Base-by-base conservation (phyloP, 306 rosid species). In the Urtica urens region DNA sequence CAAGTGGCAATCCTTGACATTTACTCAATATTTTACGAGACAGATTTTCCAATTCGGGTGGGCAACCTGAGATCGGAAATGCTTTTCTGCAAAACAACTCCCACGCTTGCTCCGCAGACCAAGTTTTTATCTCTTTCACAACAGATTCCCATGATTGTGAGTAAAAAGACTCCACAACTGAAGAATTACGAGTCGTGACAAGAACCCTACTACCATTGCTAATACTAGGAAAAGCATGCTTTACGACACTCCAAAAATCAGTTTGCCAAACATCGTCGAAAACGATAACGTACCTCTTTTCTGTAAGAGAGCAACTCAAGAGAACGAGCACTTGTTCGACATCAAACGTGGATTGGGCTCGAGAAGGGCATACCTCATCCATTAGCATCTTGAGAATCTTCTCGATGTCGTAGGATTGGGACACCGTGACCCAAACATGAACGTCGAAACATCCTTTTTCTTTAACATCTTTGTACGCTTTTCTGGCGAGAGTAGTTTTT, bases 1-100 rank as follows among this genome's bases (percentile, higher is more conserved):
- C 62, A 16, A 63, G 51, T 7, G 62, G 69, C 20, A 55, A 35
- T 1, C 69, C 56, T 27, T 30, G 38, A n/a, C 69, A 63, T 27
- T 25, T 44, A 11, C 15, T 37, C 8, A 63, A 13, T 3, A 62
- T 53, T 7, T 14, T 38, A 24, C 13, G 38, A 45, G 68, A 35
- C 23, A 55, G 38, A 3, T 47, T 23, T 26, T 44, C 38, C 14
- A 62, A 52, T 5, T 63, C 56, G 23, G 6, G 18, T 3, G 56
- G 61, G n/a, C 47, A 46, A 2, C 4, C 18, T 7, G 10, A 14
- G 14, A n/a, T n/a, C n/a, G n/a, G n/a, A 17, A 55, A 54, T 23
- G 42, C 25, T 10, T 16, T 46, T 22, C 24, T 63, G 56, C 35
- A 37, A 13, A 63, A 46, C 11, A 63, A 41, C 13, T 54, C 46